A percentile compares a stretch with the other conserved stretches of the same genome.
These are phyloP conservation scores for Colletotrichum lindemuthianum DNA, from an alignment of 2,329 filamentous ascomycete genomes.

Conservation along the genomic window DNA sequence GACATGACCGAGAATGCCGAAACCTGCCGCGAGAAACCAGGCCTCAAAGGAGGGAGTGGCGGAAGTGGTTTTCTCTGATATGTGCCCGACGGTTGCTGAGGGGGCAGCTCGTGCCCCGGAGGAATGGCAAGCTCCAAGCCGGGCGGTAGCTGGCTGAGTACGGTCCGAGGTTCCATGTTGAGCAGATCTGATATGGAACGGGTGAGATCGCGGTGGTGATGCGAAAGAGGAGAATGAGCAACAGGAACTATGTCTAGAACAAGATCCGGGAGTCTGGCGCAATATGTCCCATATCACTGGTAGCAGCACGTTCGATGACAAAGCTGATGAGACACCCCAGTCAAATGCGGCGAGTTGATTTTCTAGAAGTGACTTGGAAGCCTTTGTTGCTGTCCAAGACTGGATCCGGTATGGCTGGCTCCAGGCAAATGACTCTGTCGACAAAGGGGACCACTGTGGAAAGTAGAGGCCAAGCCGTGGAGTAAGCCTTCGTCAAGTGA, in stretches of 20 bases:
- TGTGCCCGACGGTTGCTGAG: slow-evolving; percentile 31
- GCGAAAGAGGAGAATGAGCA: slow-evolving; percentile 1
- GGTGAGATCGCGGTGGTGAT: background rate
- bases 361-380: slow-evolving; percentile 31
- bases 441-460: slow-evolving; percentile 24
- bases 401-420: slow-evolving; percentile 31
- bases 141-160: slow-evolving; percentile 27
- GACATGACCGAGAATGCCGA: slow-evolving; percentile 20
- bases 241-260: slow-evolving; percentile 15
- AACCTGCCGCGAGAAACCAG: slow-evolving; percentile 20
- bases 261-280: slow-evolving; percentile 27
- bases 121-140: slow-evolving; percentile 38
- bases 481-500: slow-evolving; percentile 14
- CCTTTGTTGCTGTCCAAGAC: slow-evolving; percentile 17
- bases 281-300: slow-evolving; percentile 34
- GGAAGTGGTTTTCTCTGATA: slow-evolving; percentile 43
- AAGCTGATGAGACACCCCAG: slow-evolving; percentile 26
- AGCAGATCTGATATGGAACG: background rate
- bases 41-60: slow-evolving; percentile 37
- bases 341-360: slow-evolving; percentile 25
- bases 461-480: slow-evolving; percentile 14
- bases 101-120: slow-evolving; percentile 36
- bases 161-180: slow-evolving; percentile 31
- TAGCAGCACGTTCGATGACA: slow-evolving; percentile 26
- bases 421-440: slow-evolving; percentile 17